Percentiles rank a stretch among this genome's conserved stretches.
Evolutionary conservation across 306 rosid genomes (phyloP).

Genomic region (Cucumis cinereus): DNA sequence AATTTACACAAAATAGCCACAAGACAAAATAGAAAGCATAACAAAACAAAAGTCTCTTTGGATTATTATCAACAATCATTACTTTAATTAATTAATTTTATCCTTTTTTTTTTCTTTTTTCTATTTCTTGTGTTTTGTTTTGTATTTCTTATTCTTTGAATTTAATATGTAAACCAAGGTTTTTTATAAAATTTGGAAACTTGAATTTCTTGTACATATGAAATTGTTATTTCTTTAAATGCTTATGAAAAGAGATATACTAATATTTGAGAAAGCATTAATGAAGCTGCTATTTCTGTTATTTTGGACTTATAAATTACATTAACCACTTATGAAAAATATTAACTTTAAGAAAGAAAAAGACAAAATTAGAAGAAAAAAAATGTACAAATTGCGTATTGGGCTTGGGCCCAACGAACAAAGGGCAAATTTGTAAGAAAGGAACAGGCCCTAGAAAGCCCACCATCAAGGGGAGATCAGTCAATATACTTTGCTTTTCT

Average conservation of each 20-base stretch:
- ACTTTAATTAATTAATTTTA: no score
- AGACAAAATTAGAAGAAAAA: background rate
- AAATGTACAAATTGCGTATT: no score
- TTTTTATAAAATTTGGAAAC: background rate
- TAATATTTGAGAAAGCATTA: background rate
- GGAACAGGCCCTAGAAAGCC: no score
- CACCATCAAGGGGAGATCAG: no score
- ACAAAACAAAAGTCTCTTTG: background rate
- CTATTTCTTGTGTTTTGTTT: no score
- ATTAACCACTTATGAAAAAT: background rate
- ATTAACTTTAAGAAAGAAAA: background rate
- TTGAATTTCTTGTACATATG: background rate
- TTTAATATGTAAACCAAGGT: background rate
- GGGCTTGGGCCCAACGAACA: no score
- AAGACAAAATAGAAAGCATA: background rate
- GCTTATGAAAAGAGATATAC: background rate
- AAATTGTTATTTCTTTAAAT: background rate
- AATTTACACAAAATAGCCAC: background rate
- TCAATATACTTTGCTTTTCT: no score
- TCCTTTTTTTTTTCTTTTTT: no score
- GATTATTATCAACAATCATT: background rate
- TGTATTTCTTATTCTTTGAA: background rate
- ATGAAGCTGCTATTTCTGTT: background rate
- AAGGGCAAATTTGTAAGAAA: no score
- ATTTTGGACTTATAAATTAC: background rate